These are phyloP conservation scores for Backusella liffmaniae DNA, from an alignment of 192 early-diverging fungal genomes.

Conservation along the genomic window DNA sequence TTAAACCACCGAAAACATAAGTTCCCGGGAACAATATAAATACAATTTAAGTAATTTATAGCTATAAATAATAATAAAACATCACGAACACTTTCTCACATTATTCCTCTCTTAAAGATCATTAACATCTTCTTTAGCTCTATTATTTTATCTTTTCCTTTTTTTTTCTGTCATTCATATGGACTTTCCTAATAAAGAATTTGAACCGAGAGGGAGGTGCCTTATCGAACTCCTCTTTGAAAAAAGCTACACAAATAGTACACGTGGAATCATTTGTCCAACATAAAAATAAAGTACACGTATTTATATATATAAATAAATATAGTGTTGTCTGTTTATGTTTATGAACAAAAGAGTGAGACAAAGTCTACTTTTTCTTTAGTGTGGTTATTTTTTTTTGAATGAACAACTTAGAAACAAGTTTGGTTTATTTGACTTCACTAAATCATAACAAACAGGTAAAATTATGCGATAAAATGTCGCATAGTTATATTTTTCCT, in stretches of 20 bases:
- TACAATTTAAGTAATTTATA: neutral
- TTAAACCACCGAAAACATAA: neutral
- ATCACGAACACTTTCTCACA: neutral
- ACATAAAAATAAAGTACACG: neutral
- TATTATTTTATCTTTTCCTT: neutral
- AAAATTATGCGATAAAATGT: neutral
- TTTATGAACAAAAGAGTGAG: neutral
- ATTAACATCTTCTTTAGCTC: neutral
- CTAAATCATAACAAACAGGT: neutral
- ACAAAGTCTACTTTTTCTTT: neutral
- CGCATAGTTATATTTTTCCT: neutral
- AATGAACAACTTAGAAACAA: neutral
- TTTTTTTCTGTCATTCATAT: conserved; percentile 1
- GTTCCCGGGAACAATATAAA: conserved; percentile 5
- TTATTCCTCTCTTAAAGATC: neutral
- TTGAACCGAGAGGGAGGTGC: neutral
- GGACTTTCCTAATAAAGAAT: conserved; percentile 7
- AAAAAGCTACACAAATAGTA: conserved; percentile 5
- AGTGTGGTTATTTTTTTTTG: neutral
- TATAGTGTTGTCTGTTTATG: neutral
- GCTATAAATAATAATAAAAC: neutral
- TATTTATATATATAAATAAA: neutral
- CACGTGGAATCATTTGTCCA: conserved; percentile 5
- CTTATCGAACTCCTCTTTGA: conserved; percentile 6
- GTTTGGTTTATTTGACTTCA: neutral